Percentiles rank a stretch among this genome's conserved stretches.
Evolutionary conservation across 1,284 basidiomycete species (phyloP).

Genomic region (Cutaneotrichosporon sp.): DNA sequence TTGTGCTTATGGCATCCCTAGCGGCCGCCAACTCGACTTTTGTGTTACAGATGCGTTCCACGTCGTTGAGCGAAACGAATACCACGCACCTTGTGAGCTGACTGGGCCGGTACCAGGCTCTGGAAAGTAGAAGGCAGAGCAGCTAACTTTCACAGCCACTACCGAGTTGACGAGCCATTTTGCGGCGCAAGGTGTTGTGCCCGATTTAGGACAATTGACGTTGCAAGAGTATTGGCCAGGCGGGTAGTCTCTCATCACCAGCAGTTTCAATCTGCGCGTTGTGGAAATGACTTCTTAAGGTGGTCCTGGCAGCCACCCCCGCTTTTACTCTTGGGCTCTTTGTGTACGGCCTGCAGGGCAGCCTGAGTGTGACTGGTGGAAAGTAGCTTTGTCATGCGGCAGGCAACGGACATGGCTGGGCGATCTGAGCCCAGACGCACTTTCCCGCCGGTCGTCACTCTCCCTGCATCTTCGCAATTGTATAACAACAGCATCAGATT

Average conservation of each 20-base stretch:
- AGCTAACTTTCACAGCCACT: background rate
- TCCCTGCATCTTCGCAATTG: too few relatives aligned
- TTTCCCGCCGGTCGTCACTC: background rate
- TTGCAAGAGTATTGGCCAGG: background rate
- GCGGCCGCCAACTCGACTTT: background rate
- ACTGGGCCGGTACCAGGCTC: background rate
- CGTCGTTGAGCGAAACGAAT: background rate
- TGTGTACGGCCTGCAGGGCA: background rate
- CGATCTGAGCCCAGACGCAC: too few relatives aligned
- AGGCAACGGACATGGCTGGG: too few relatives aligned
- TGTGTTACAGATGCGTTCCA: background rate
- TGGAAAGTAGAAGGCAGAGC: background rate
- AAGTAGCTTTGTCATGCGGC: too few relatives aligned
- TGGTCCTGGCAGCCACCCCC: too few relatives aligned
- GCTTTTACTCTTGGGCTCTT: background rate
- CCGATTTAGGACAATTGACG: background rate
- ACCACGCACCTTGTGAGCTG: background rate
- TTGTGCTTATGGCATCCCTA: background rate
- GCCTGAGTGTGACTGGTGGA: background rate
- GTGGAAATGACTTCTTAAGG: too few relatives aligned
- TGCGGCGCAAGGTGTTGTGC: background rate
- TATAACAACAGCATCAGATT: too few relatives aligned
- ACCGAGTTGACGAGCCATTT: constrained; percentile 1
- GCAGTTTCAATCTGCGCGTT: too few relatives aligned
- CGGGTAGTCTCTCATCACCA: background rate